Evolutionary conservation across 1,139 yeast genomes (phyloP).

Genomic region (Zygoascus sp.): DNA sequence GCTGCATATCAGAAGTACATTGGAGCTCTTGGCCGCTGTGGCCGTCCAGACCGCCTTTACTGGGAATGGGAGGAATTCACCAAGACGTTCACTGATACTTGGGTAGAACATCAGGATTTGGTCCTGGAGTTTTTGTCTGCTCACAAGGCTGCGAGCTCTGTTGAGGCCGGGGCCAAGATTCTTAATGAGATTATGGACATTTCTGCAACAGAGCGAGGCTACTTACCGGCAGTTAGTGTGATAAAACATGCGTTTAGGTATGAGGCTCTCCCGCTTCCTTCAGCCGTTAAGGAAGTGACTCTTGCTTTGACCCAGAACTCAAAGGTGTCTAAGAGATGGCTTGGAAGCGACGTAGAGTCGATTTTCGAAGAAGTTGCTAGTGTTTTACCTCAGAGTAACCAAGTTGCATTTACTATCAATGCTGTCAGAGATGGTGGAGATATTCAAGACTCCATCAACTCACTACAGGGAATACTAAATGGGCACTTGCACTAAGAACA

Average conservation of each 20-base stretch:
- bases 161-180: slow-evolving; percentile 21
- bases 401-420: slow-evolving; percentile 1
- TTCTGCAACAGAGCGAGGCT: slow-evolving; percentile 17
- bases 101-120: slow-evolving; percentile 24
- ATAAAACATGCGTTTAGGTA: slow-evolving; percentile 24
- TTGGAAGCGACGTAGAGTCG: slow-evolving; percentile 21
- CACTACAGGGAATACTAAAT: background rate
- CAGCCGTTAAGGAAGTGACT: slow-evolving; percentile 21
- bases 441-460: background rate
- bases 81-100: slow-evolving; percentile 6
- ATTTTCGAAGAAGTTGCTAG: slow-evolving; percentile 8
- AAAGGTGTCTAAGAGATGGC: slow-evolving; percentile 19
- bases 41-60: slow-evolving; percentile 22
- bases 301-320: slow-evolving; percentile 25
- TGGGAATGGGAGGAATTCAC: slow-evolving; percentile 25
- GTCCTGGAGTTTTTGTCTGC: slow-evolving; percentile 29
- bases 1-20: slow-evolving; percentile 25
- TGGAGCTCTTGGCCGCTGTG: slow-evolving; percentile 31
- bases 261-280: slow-evolving; percentile 25
- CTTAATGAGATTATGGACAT: slow-evolving; percentile 21
- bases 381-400: background rate
- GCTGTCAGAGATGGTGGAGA: slow-evolving; percentile 3
- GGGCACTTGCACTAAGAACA: background rate
- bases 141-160: slow-evolving; percentile 21
- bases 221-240: slow-evolving; percentile 22